phyloP scores from a whole-genome alignment of 2,329 filamentous ascomycete genomes.

The Fusarium concolor region DNA sequence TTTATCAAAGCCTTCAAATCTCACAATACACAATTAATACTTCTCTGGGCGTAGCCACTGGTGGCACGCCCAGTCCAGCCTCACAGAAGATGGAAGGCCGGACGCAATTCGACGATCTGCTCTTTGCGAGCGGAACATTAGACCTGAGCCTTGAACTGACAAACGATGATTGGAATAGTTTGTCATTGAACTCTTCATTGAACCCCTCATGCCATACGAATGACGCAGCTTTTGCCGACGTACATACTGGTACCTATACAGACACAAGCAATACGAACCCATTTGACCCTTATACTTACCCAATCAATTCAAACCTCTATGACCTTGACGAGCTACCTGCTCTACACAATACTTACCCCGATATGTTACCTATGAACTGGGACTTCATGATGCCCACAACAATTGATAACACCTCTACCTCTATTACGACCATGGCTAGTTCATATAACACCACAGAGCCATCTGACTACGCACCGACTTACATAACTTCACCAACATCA shows the following conservation, averaged over 20 bases:
- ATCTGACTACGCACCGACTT: background rate
- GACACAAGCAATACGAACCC: background rate
- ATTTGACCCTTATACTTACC: background rate
- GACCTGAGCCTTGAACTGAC: background rate
- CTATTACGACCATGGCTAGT: background rate
- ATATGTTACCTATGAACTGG: background rate
- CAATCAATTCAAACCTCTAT: background rate
- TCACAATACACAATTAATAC: background rate
- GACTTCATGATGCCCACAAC: background rate
- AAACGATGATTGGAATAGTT: background rate
- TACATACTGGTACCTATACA: background rate
- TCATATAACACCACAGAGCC: background rate
- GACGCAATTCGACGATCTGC: background rate
- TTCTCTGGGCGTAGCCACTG: background rate
- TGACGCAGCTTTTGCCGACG: constrained; percentile 28
- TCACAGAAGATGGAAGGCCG: background rate
- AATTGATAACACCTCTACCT: background rate
- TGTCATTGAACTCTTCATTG: background rate
- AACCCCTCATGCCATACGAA: background rate
- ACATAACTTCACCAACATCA: background rate
- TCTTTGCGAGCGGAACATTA: background rate
- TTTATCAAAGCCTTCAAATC: background rate
- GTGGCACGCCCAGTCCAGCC: background rate
- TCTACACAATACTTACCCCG: background rate
- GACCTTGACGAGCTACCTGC: background rate